Evolutionary conservation across 169 alveolate species (phyloP).

Genomic region (Plasmodium inui): DNA sequence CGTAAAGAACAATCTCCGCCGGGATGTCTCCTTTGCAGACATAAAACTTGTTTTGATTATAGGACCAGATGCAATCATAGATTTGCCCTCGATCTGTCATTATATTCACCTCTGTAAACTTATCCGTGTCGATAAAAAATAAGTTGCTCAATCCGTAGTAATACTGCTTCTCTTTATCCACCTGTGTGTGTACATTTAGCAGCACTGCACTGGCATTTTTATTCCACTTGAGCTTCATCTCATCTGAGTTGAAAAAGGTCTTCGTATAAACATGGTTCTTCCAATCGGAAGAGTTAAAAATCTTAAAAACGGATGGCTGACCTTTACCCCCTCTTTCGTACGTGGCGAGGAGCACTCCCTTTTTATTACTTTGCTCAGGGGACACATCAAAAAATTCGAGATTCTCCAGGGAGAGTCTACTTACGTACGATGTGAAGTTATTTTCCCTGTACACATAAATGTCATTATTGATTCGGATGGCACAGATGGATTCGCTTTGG

Average conservation of each 20-base stretch:
- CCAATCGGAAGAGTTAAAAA: slow-evolving; percentile 18
- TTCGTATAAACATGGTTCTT: slow-evolving; percentile 32
- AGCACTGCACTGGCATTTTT: slow-evolving; percentile 78
- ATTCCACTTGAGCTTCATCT: slow-evolving; percentile 85
- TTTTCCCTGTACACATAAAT: slow-evolving; percentile 40
- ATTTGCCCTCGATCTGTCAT: slow-evolving; percentile 77
- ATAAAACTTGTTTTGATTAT: slow-evolving; percentile 77
- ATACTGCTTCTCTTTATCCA: slow-evolving; percentile 81
- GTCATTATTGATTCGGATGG: slow-evolving; percentile 6
- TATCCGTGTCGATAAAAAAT: slow-evolving; percentile 73
- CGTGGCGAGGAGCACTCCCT: slow-evolving; percentile 20
- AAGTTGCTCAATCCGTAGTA: slow-evolving; percentile 83
- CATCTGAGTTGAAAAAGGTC: slow-evolving; percentile 81
- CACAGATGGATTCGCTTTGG: slow-evolving; percentile 38
- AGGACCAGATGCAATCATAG: slow-evolving; percentile 85
- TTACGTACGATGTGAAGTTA: not conserved
- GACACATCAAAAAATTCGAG: slow-evolving; percentile 55
- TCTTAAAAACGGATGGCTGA: slow-evolving; percentile 48
- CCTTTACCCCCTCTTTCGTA: slow-evolving; percentile 66
- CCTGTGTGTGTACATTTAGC: slow-evolving; percentile 80
- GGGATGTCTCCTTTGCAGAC: slow-evolving; percentile 84
- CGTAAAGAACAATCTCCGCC: slow-evolving; percentile 78
- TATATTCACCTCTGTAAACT: slow-evolving; percentile 32
- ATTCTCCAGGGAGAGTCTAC: not conserved
- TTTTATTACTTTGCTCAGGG: slow-evolving; percentile 52